Evolutionary conservation across 345 rosid species (phyloP).

Genomic region (Alliaria petiolata): DNA sequence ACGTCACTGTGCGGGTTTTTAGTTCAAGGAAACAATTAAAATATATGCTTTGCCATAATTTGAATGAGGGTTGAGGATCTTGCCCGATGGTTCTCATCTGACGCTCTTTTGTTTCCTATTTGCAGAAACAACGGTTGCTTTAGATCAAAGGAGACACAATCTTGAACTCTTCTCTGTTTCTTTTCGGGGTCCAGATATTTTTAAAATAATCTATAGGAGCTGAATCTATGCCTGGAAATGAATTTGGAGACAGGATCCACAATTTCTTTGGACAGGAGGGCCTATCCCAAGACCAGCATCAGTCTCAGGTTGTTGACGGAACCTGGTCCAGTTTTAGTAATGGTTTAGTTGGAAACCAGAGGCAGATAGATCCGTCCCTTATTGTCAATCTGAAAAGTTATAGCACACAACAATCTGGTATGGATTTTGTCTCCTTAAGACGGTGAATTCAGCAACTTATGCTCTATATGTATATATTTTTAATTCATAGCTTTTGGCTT

Average conservation of each 20-base stretch:
- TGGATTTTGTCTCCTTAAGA: slow-evolving; percentile 1
- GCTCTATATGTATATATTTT: background rate
- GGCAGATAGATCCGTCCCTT: slow-evolving; percentile 53
- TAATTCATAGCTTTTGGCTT: background rate
- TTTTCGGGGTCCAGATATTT: slow-evolving; percentile 21
- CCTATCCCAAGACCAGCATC: slow-evolving; percentile 64
- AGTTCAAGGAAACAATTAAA: background rate
- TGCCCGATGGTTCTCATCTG: background rate
- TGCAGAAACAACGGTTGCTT: background rate
- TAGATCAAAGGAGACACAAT: background rate
- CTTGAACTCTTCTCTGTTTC: slow-evolving; percentile 17
- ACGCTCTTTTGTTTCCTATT: background rate
- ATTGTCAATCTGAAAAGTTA: slow-evolving; percentile 54
- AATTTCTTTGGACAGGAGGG: slow-evolving; percentile 77
- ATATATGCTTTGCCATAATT: background rate
- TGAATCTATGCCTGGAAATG: slow-evolving; percentile 96
- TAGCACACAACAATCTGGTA: slow-evolving; percentile 64
- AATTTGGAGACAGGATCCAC: slow-evolving; percentile 87
- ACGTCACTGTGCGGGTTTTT: background rate
- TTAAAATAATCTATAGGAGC: slow-evolving; percentile 30
- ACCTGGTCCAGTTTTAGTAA: slow-evolving; percentile 58
- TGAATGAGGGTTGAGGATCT: background rate
- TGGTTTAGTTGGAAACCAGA: slow-evolving; percentile 58
- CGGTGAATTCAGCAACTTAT: background rate
- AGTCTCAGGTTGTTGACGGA: slow-evolving; percentile 54